Conservation (phyloP, 768 basidiomycete genomes). For the Termitomyces titanicus region DNA sequence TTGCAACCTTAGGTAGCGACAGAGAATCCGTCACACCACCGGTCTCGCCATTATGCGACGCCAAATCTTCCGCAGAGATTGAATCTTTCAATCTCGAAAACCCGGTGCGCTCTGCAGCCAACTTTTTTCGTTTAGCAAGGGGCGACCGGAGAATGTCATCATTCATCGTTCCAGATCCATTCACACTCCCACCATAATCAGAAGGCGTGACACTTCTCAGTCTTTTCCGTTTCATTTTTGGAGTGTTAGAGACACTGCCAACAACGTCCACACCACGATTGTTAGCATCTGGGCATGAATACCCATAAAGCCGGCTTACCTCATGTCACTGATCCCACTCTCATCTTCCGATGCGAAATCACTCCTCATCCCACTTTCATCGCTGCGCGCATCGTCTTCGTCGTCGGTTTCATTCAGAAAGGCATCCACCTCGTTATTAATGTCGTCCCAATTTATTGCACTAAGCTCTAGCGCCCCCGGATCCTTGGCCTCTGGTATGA, state of each 20-base stretch:
- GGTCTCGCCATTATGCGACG: conserved; percentile 14
- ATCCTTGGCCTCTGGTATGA: conserved; percentile 26
- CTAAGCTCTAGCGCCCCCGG: conserved; percentile 44
- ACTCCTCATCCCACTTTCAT: conserved; percentile 41
- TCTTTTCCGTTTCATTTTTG: conserved; percentile 60
- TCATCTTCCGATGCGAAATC: conserved; percentile 50
- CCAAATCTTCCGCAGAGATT: conserved; percentile 52
- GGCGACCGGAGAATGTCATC: conserved; percentile 59
- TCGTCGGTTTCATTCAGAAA: conserved; percentile 82
- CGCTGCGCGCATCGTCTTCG: conserved; percentile 42
- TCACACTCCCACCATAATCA: conserved; percentile 39
- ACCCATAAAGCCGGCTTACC: conserved; percentile 18
- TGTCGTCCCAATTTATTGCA: conserved; percentile 77
- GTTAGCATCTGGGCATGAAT: not conserved
- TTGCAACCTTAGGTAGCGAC: conserved; percentile 18
- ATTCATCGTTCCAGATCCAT: conserved; percentile 28
- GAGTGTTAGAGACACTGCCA: conserved; percentile 37
- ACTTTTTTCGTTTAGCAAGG: conserved; percentile 76
- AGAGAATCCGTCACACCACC: conserved; percentile 11
- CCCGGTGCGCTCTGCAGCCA: conserved; percentile 61
- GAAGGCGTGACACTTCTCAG: conserved; percentile 71
- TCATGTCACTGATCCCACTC: conserved; percentile 43
- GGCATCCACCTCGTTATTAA: conserved; percentile 85
- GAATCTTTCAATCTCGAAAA: conserved; percentile 68
- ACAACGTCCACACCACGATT: not conserved